Percentiles rank a stretch among this genome's conserved stretches.
Conservation (phyloP, 2,329 filamentous ascomycete species). For the Colletotrichum filicis region DNA sequence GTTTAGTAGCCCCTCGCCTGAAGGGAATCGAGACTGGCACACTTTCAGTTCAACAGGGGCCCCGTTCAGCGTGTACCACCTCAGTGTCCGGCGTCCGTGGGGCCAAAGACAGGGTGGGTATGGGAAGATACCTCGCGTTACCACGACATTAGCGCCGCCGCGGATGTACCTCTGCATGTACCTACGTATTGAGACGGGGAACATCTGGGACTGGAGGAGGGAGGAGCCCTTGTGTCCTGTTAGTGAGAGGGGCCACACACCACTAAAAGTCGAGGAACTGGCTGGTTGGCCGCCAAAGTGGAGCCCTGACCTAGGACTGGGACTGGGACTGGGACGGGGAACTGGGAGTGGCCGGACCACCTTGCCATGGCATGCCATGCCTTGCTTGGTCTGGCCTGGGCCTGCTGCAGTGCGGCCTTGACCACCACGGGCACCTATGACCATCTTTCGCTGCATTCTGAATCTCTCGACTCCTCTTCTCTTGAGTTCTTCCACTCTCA, state of each 20-base stretch:
- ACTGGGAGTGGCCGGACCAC: constrained; percentile 31
- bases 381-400: constrained; percentile 27
- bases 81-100: constrained; percentile 10
- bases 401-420: constrained; percentile 28
- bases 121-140: background rate
- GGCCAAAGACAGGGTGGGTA: background rate
- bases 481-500: constrained; percentile 32
- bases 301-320: constrained; percentile 4
- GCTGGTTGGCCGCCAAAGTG: constrained; percentile 13
- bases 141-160: background rate
- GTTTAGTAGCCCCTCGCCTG: constrained; percentile 22
- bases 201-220: constrained; percentile 20
- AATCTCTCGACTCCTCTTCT: constrained; percentile 34
- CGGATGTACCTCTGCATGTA: constrained; percentile 8
- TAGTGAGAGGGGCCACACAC: constrained; percentile 13
- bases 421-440: constrained; percentile 22
- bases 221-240: background rate
- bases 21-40: background rate
- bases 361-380: constrained; percentile 27
- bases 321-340: constrained; percentile 18
- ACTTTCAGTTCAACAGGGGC: background rate
- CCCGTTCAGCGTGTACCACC: background rate
- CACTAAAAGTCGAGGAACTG: constrained; percentile 2
- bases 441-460: constrained; percentile 28
- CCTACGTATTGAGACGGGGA: constrained; percentile 14